These are phyloP conservation scores for Venturia nashicola DNA, from an alignment of 2,329 filamentous ascomycete species.

Conservation along the genomic window DNA sequence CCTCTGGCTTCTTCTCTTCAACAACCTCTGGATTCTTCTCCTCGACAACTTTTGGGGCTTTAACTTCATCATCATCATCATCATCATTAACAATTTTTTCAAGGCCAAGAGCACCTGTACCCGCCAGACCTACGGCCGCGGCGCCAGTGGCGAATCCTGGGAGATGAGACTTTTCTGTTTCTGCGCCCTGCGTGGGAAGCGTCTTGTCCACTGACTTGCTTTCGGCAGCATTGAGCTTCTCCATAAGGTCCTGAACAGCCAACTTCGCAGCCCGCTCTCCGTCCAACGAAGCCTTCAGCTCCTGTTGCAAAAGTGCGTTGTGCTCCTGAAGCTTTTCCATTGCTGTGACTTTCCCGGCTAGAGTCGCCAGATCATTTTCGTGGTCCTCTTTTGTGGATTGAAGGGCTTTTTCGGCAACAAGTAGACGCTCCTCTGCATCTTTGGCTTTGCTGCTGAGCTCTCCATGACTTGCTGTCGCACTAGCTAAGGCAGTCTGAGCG, in stretches of 20 bases:
- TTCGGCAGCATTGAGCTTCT: not conserved
- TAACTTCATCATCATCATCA: not conserved
- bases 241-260: not conserved
- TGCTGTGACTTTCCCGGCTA: not conserved
- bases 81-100: not conserved
- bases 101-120: not conserved
- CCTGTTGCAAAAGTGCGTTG: constrained; percentile 1
- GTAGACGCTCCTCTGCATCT: not conserved
- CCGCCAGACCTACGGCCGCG: not conserved
- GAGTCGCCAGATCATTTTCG: not conserved
- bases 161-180: not conserved
- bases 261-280: constrained; percentile 1
- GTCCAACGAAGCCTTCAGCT: constrained; percentile 2
- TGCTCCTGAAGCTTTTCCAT: constrained; percentile 5
- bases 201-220: not conserved
- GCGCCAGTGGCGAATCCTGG: not conserved
- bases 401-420: not conserved
- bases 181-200: not conserved
- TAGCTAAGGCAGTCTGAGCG: not conserved
- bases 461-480: not conserved
- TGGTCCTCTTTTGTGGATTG: not conserved
- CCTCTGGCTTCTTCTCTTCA: not conserved
- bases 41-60: not conserved
- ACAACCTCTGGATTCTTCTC: not conserved
- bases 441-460: constrained; percentile 1